Conservation (phyloP, 805 yeast genomes). For the Torulaspora quercuum region DNA sequence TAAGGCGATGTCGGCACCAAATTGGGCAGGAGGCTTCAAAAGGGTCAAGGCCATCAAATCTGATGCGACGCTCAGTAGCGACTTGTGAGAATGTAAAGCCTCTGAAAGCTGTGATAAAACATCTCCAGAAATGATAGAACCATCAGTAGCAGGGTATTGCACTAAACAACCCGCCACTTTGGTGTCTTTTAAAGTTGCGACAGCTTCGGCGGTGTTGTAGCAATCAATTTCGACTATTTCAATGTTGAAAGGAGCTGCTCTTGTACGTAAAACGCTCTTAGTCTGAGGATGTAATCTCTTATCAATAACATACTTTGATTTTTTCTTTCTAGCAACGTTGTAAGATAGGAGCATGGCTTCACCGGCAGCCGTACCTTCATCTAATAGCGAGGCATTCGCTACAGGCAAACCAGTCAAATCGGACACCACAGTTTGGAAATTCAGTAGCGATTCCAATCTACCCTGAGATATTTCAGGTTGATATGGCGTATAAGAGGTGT, state of each 20-base stretch:
- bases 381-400: slow-evolving; percentile 90
- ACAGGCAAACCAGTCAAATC: slow-evolving; percentile 93
- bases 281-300: slow-evolving; percentile 81
- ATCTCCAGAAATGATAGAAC: slow-evolving; percentile 51
- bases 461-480: slow-evolving; percentile 99
- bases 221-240: slow-evolving; percentile 58
- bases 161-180: slow-evolving; percentile 75
- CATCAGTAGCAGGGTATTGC: slow-evolving; percentile 90
- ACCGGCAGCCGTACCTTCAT: slow-evolving; percentile 97
- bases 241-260: slow-evolving; percentile 73
- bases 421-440: slow-evolving; percentile 87
- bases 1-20: slow-evolving; percentile 88
- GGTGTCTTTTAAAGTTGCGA: slow-evolving; percentile 37
- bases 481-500: slow-evolving; percentile 96
- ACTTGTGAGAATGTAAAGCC: slow-evolving; percentile 65
- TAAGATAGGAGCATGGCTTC: slow-evolving; percentile 90
- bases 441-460: slow-evolving; percentile 81
- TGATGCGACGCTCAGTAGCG: slow-evolving; percentile 80
- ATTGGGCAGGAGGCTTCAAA: slow-evolving; percentile 75
- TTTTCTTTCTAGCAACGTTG: slow-evolving; percentile 65
- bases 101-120: slow-evolving; percentile 57
- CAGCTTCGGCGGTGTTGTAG: slow-evolving; percentile 40
- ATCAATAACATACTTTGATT: slow-evolving; percentile 67
- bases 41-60: slow-evolving; percentile 87
- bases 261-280: slow-evolving; percentile 66